Conservation (phyloP, 2,329 filamentous ascomycete species). For the Claviceps cyperi region DNA sequence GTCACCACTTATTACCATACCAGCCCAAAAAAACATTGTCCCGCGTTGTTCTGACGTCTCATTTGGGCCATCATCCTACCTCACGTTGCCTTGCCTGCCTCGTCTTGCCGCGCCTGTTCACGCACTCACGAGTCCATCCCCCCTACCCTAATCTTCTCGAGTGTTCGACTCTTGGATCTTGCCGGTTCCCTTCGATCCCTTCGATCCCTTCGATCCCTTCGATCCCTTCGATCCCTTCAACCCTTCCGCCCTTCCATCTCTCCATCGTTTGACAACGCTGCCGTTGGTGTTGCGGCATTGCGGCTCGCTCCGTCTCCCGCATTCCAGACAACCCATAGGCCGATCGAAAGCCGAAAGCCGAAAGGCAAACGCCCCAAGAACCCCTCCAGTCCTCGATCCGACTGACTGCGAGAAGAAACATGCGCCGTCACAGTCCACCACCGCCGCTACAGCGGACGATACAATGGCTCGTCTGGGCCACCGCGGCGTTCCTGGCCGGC, state of each 20-base stretch:
- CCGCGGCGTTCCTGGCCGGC: slow-evolving; percentile 18
- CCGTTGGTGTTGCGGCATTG: neutral
- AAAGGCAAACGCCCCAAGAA: too few relatives aligned
- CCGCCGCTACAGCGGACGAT: slow-evolving; percentile 4
- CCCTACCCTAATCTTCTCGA: too few relatives aligned
- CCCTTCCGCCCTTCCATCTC: neutral
- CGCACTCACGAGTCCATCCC: too few relatives aligned
- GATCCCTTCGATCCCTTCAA: too few relatives aligned
- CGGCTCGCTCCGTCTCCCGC: slow-evolving; percentile 1
- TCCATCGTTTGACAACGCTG: neutral
- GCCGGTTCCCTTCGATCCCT: too few relatives aligned
- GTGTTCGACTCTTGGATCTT: too few relatives aligned
- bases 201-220: too few relatives aligned
- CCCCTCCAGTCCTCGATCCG: too few relatives aligned
- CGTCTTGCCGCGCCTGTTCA: too few relatives aligned
- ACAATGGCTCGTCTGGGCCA: slow-evolving; percentile 20
- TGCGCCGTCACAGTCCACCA: slow-evolving; percentile 1
- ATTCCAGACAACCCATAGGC: slow-evolving; percentile 2
- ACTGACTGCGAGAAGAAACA: neutral
- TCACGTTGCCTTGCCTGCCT: neutral
- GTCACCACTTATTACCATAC: neutral
- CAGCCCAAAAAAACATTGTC: neutral
- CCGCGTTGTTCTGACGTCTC: neutral
- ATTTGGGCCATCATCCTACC: neutral
- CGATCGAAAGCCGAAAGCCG: too few relatives aligned